These are phyloP conservation scores for Yamadazyma spencermartinsiae DNA, from an alignment of 1,139 yeast genomes.

Conservation along the genomic window DNA sequence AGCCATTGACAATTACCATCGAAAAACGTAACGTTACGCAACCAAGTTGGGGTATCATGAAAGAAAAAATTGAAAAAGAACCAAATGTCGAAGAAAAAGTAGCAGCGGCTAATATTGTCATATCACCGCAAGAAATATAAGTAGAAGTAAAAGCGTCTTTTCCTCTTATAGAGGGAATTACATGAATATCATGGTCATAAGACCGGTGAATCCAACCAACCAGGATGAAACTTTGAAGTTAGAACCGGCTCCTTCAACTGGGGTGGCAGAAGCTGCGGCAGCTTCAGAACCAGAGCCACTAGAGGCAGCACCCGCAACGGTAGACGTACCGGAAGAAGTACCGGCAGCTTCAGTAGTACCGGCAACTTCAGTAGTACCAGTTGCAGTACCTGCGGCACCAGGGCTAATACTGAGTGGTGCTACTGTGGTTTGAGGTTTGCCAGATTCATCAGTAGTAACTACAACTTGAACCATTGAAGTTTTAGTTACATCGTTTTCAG, in stretches of 20 bases:
- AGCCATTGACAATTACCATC: too few relatives aligned
- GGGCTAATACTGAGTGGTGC: background rate
- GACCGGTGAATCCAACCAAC: conserved; percentile 5
- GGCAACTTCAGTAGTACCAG: conserved; percentile 1
- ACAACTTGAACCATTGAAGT: conserved; percentile 1
- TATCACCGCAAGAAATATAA: background rate
- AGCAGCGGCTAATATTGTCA: too few relatives aligned
- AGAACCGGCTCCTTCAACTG: conserved; percentile 5
- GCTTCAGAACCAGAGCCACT: background rate
- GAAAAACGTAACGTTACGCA: too few relatives aligned
- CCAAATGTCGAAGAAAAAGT: too few relatives aligned
- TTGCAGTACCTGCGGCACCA: too few relatives aligned
- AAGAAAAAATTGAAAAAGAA: too few relatives aligned
- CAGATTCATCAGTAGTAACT: conserved; percentile 4
- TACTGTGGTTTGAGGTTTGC: conserved; percentile 3
- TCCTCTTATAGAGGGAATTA: too few relatives aligned
- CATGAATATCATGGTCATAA: conserved; percentile 4
- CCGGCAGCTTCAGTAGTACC: background rate
- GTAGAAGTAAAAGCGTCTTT: background rate
- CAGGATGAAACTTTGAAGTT: conserved; percentile 3
- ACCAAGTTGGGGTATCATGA: too few relatives aligned
- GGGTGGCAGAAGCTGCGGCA: conserved; percentile 4
- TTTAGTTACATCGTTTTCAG: background rate
- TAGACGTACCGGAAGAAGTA: background rate
- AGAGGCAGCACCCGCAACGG: too few relatives aligned